phyloP scores from a whole-genome alignment of 768 basidiomycete species.

The Kwoniella dejecticola region DNA sequence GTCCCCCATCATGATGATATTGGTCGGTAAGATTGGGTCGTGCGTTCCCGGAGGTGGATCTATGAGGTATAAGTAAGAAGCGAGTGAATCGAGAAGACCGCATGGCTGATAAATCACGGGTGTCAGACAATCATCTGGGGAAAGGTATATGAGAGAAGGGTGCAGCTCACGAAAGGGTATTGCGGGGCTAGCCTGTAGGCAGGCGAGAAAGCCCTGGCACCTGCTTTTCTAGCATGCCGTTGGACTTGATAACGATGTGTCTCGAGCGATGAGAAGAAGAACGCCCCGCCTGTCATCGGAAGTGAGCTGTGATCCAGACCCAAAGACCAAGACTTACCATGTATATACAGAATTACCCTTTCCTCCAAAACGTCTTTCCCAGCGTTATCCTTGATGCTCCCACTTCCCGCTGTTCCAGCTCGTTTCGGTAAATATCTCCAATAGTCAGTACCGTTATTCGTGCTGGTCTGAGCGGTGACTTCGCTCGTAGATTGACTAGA shows the following conservation, averaged over 20 bases:
- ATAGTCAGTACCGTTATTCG: conserved; percentile 13
- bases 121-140: neutral
- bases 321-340: conserved; percentile 38
- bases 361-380: conserved; percentile 42
- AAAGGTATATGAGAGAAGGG: neutral
- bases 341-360: conserved; percentile 55
- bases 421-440: conserved; percentile 31
- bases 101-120: conserved; percentile 35
- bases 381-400: conserved; percentile 41
- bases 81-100: conserved; percentile 49
- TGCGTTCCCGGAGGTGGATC: conserved; percentile 48
- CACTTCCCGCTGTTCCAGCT: conserved; percentile 24
- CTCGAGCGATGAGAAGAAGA: conserved; percentile 56
- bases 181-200: conserved; percentile 52
- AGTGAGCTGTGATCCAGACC: neutral
- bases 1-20: conserved; percentile 53
- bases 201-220: conserved; percentile 54
- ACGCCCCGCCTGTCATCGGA: conserved; percentile 49
- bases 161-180: conserved; percentile 50
- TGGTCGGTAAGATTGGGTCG: conserved; percentile 42
- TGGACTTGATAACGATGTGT: conserved; percentile 57
- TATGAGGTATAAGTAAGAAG: conserved; percentile 53
- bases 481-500: neutral
- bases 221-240: conserved; percentile 56
- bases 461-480: neutral